A percentile compares a stretch with the other conserved stretches of the same genome.
Evolutionary conservation across 768 basidiomycete species (phyloP).

Genomic region (Chalciporus chontae): DNA sequence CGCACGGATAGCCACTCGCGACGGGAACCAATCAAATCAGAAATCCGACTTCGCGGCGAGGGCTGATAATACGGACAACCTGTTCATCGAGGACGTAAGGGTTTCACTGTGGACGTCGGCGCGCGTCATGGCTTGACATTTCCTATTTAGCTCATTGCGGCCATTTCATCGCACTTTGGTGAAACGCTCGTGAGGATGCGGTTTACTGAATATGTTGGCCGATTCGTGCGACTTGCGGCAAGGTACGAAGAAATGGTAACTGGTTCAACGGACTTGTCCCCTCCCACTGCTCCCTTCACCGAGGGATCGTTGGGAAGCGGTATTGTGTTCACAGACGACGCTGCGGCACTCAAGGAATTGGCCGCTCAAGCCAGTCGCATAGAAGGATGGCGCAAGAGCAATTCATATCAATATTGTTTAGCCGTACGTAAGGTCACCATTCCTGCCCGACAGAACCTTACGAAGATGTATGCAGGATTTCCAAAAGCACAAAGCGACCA

Average conservation of each 20-base stretch:
- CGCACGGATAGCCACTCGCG: conserved; percentile 45
- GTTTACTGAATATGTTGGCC: conserved; percentile 82
- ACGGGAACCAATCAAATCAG: conserved; percentile 49
- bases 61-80: conserved; percentile 64
- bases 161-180: conserved; percentile 90
- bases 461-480: conserved; percentile 55
- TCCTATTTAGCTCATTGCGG: conserved; percentile 56
- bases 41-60: conserved; percentile 56
- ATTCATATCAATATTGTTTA: conserved; percentile 70
- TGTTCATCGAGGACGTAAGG: conserved; percentile 93
- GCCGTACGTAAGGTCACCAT: conserved; percentile 44
- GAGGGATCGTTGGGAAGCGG: conserved; percentile 68
- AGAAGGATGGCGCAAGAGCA: conserved; percentile 89
- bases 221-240: conserved; percentile 87
- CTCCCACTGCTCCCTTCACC: conserved; percentile 52
- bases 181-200: conserved; percentile 84
- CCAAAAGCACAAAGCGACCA: conserved; percentile 45
- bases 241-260: conserved; percentile 83
- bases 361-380: conserved; percentile 76
- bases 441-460: conserved; percentile 4
- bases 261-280: conserved; percentile 75
- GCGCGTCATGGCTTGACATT: not conserved
- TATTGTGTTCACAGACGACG: conserved; percentile 73
- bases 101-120: not conserved
- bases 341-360: conserved; percentile 62